A percentile compares a stretch with the other conserved stretches of the same genome.
These are phyloP conservation scores for Pelargonium nanum DNA, from an alignment of 345 rosid genomes.

Conservation along the genomic window DNA sequence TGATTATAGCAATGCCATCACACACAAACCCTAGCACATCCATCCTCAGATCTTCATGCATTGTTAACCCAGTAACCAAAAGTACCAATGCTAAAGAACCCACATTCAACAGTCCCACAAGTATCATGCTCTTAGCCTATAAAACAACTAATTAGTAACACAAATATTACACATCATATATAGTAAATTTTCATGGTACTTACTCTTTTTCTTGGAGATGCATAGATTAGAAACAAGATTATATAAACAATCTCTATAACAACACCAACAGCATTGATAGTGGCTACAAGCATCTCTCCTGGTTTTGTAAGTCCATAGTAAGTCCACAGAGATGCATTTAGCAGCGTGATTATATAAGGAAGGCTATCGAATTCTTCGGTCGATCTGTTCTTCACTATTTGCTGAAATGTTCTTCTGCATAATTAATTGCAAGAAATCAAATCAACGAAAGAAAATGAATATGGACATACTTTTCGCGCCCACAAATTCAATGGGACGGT, in stretches of 20 bases:
- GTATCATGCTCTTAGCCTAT: constrained; percentile 30
- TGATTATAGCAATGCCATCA: constrained; percentile 43
- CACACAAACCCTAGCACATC: constrained; percentile 44
- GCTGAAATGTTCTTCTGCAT: constrained; percentile 63
- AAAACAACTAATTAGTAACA: background rate
- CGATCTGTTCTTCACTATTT: constrained; percentile 45
- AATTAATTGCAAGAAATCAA: no score
- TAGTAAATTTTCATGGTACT: background rate
- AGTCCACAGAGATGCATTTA: constrained; percentile 61
- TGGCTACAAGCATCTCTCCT: constrained; percentile 54
- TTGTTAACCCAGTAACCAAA: constrained; percentile 25
- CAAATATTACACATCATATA: background rate
- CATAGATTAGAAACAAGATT: constrained; percentile 43
- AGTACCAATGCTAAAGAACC: constrained; percentile 39
- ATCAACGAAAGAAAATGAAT: no score
- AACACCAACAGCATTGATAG: constrained; percentile 68
- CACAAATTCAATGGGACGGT: no score
- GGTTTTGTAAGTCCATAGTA: constrained; percentile 71
- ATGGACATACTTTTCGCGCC: no score
- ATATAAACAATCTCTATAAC: constrained; percentile 42
- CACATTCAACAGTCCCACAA: constrained; percentile 38
- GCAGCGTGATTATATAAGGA: constrained; percentile 51
- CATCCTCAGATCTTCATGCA: constrained; percentile 34
- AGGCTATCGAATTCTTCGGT: constrained; percentile 70
- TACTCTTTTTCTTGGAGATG: constrained; percentile 46